Percentiles rank a stretch among this genome's conserved stretches.
Evolutionary conservation across 768 basidiomycete genomes (phyloP).

Genomic region (Steccherinum ochraceum): DNA sequence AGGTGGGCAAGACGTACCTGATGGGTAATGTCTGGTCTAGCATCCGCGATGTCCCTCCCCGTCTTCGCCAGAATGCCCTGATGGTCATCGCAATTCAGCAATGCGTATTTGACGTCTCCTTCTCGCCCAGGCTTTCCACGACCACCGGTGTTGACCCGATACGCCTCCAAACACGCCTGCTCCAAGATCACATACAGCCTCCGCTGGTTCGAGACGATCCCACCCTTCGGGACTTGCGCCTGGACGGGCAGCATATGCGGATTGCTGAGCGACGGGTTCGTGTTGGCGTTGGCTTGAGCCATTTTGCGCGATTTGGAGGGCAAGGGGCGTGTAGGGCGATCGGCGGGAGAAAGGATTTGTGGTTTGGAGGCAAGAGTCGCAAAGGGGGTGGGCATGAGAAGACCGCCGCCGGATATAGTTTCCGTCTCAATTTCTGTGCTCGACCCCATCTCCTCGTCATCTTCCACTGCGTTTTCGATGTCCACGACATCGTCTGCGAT

Average conservation of each 20-base stretch:
- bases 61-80: slow-evolving; percentile 98
- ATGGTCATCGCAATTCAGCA: slow-evolving; percentile 98
- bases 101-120: slow-evolving; percentile 88
- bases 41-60: slow-evolving; percentile 96
- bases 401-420: slow-evolving; percentile 12
- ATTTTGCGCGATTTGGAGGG: slow-evolving; percentile 50
- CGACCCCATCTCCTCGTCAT: slow-evolving; percentile 18
- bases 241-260: slow-evolving; percentile 80
- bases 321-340: slow-evolving; percentile 61
- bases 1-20: slow-evolving; percentile 54
- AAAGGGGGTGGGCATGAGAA: slow-evolving; percentile 6
- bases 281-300: slow-evolving; percentile 31
- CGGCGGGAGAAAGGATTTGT: slow-evolving; percentile 13
- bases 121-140: slow-evolving; percentile 48
- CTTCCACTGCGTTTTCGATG: slow-evolving; percentile 25
- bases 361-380: slow-evolving; percentile 15
- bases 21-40: slow-evolving; percentile 98
- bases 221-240: slow-evolving; percentile 61
- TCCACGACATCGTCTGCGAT: slow-evolving; percentile 20
- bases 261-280: slow-evolving; percentile 51
- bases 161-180: slow-evolving; percentile 94
- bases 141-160: slow-evolving; percentile 65
- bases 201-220: slow-evolving; percentile 45
- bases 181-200: slow-evolving; percentile 86
- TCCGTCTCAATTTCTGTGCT: slow-evolving; percentile 11